Conservation (phyloP, 2,329 filamentous ascomycete genomes). For the Fusarium citri region DNA sequence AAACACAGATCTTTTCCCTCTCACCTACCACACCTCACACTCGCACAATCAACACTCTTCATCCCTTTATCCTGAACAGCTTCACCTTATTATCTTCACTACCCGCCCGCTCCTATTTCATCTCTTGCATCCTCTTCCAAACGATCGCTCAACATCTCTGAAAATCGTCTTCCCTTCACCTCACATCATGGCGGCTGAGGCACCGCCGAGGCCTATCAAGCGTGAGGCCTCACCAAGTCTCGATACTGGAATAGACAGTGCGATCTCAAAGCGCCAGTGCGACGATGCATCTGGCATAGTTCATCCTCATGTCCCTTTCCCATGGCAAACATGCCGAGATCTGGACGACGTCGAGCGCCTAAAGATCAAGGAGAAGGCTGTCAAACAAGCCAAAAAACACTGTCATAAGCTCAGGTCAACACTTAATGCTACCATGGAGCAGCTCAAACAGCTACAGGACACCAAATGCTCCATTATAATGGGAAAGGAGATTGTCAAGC, state of each 20-base stretch:
- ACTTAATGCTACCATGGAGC: neutral
- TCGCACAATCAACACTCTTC: too few species aligned
- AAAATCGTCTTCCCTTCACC: too few species aligned
- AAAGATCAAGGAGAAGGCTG: conserved; percentile 14
- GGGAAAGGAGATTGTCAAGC: neutral
- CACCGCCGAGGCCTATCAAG: neutral
- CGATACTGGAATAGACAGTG: accelerated
- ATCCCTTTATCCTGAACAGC: too few species aligned
- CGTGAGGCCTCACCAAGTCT: neutral
- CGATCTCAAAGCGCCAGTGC: neutral
- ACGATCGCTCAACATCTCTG: too few species aligned
- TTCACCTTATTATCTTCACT: too few species aligned
- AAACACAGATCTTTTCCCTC: too few species aligned
- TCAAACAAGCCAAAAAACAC: neutral
- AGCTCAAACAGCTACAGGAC: neutral
- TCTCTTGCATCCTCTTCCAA: too few species aligned
- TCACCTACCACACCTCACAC: too few species aligned
- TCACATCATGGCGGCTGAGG: too few species aligned
- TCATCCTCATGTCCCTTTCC: neutral
- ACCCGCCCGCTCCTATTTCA: too few species aligned
- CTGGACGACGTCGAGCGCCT: neutral
- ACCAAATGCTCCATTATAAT: neutral
- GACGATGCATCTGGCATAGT: neutral
- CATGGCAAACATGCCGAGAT: neutral
- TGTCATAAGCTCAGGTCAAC: neutral